Conservation (phyloP, 164 flowering plant genomes). For the Magnolia changhungtana region DNA sequence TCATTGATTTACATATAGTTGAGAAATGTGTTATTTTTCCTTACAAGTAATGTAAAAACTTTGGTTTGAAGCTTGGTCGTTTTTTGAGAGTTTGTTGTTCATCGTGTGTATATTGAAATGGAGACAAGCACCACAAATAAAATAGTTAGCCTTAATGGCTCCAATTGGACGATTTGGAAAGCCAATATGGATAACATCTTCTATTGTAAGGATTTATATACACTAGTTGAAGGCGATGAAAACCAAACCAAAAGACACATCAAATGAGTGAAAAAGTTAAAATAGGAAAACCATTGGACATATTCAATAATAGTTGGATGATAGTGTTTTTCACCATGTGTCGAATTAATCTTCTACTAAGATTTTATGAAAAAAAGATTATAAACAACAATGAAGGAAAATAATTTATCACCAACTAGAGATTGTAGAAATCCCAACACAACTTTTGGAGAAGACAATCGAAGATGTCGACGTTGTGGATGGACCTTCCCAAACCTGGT, state of each 20-base stretch:
- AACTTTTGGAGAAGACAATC: too few species aligned
- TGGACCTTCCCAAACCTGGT: too few species aligned
- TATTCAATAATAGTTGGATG: background rate
- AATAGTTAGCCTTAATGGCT: background rate
- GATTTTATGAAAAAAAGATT: background rate
- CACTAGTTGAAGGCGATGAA: background rate
- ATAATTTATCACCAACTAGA: too few species aligned
- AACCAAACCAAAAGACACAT: background rate
- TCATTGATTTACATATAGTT: too few species aligned
- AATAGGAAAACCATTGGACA: background rate
- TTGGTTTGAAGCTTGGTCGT: too few species aligned
- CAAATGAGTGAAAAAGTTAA: background rate
- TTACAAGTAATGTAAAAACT: too few species aligned
- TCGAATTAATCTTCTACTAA: background rate
- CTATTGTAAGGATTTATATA: background rate
- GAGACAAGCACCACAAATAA: background rate
- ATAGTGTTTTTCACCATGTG: background rate
- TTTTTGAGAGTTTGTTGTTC: too few species aligned
- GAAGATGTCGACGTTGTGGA: too few species aligned
- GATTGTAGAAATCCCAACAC: too few species aligned
- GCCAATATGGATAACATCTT: background rate
- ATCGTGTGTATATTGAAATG: too few species aligned
- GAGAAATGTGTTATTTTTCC: too few species aligned
- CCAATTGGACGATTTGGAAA: background rate
- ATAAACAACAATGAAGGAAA: too few species aligned